Conservation (phyloP, 495 filamentous ascomycete genomes). For the Letharia columbiana region DNA sequence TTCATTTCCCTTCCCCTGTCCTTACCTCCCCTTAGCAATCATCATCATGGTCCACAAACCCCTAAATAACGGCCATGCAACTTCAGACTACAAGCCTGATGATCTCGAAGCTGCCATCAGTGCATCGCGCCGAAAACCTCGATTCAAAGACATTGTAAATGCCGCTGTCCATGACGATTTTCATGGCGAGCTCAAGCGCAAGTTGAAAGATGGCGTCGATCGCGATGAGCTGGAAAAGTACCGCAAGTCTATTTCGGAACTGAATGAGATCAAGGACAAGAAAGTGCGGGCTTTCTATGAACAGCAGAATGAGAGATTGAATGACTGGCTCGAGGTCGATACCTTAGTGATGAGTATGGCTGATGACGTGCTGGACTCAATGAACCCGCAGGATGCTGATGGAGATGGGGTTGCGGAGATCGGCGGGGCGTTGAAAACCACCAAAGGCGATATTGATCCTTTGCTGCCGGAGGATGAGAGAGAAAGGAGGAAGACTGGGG, state of each 20-base stretch:
- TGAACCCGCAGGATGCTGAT: conserved; percentile 42
- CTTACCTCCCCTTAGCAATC: not conserved
- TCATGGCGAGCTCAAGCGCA: conserved; percentile 34
- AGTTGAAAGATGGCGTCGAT: conserved; percentile 38
- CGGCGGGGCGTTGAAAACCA: conserved; percentile 32
- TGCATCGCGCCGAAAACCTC: conserved; percentile 16
- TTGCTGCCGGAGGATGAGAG: conserved; percentile 43
- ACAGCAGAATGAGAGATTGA: conserved; percentile 40
- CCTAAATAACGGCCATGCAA: conserved; percentile 9
- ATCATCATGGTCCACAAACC: conserved; percentile 16
- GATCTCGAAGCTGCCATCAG: conserved; percentile 24
- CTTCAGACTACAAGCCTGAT: conserved; percentile 16
- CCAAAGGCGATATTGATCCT: conserved; percentile 33
- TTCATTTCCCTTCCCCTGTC: not conserved
- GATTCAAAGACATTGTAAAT: conserved; percentile 20
- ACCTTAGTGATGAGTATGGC: conserved; percentile 40
- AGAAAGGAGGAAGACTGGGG: conserved; percentile 33
- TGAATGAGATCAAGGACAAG: conserved; percentile 41
- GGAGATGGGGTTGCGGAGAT: conserved; percentile 40
- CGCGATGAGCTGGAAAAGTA: conserved; percentile 33
- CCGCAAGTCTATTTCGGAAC: conserved; percentile 38
- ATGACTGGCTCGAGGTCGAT: conserved; percentile 48
- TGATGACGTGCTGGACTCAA: conserved; percentile 45
- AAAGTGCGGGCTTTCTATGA: conserved; percentile 41
- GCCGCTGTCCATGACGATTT: conserved; percentile 19